Percentiles rank a stretch among this genome's conserved stretches.
Conservation (phyloP, 768 basidiomycete species). For the Sistotremastrum suecicum region DNA sequence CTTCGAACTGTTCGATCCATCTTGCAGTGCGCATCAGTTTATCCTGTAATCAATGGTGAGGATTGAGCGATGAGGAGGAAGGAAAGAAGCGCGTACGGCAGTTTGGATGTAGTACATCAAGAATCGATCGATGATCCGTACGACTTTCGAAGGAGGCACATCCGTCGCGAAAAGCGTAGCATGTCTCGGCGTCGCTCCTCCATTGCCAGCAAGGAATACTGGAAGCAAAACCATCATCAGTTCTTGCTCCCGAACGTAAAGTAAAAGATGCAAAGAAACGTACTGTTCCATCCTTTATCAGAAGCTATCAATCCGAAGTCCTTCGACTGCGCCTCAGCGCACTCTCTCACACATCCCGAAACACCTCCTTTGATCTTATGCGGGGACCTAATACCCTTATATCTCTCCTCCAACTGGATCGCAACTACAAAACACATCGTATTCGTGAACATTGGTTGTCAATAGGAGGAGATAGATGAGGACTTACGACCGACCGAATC, state of each 20-base stretch:
- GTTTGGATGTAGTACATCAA: slow-evolving; percentile 58
- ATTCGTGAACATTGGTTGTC: background rate
- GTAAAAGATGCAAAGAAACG: too few species aligned
- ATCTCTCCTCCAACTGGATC: slow-evolving; percentile 55
- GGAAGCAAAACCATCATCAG: too few species aligned
- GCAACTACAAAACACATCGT: slow-evolving; percentile 27
- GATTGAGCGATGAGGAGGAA: too few species aligned
- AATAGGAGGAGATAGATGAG: background rate
- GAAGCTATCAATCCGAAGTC: slow-evolving; percentile 70
- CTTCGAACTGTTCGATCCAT: slow-evolving; percentile 60
- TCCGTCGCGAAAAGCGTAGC: slow-evolving; percentile 53
- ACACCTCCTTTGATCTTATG: slow-evolving; percentile 71
- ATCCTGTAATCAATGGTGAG: slow-evolving; percentile 18
- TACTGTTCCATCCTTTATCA: slow-evolving; percentile 66
- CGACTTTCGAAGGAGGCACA: slow-evolving; percentile 49
- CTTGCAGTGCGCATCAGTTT: slow-evolving; percentile 56
- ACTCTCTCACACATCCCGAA: slow-evolving; percentile 60
- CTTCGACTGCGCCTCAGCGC: slow-evolving; percentile 62
- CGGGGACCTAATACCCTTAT: slow-evolving; percentile 54
- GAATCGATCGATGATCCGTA: slow-evolving; percentile 51
- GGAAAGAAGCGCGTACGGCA: slow-evolving; percentile 16
- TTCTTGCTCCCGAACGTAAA: too few species aligned
- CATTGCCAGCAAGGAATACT: slow-evolving; percentile 61
- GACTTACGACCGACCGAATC: slow-evolving; percentile 48
- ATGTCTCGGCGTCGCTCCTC: slow-evolving; percentile 40